Conservation (phyloP, 1,284 basidiomycete genomes). For the Ganoderma multipileum region DNA sequence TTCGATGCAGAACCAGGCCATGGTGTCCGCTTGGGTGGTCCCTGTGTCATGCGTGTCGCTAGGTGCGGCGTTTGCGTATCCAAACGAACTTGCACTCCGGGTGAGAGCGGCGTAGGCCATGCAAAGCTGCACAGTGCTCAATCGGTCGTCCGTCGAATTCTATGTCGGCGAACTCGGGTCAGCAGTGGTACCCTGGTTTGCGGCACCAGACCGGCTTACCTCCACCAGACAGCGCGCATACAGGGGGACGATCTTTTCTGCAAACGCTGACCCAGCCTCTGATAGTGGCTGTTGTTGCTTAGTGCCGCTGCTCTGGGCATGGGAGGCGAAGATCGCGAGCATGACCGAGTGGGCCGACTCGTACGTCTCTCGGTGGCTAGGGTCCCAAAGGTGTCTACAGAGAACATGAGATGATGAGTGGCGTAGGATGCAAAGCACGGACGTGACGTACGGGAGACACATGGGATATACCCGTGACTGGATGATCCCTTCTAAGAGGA, state of each 20-base stretch:
- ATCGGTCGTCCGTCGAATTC: conserved; percentile 67
- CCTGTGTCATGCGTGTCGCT: not conserved
- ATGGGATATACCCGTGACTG: conserved; percentile 59
- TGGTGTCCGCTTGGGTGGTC: conserved; percentile 38
- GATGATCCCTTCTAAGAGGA: conserved; percentile 55
- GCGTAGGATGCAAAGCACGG: not conserved
- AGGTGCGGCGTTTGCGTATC: conserved; percentile 3
- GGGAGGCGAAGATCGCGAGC: conserved; percentile 68
- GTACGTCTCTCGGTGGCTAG: conserved; percentile 69
- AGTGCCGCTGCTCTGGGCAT: conserved; percentile 47
- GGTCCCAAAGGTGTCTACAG: conserved; percentile 59
- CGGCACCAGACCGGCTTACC: conserved; percentile 44
- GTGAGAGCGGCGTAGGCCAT: conserved; percentile 73
- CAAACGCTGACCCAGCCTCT: conserved; percentile 40
- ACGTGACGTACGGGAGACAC: conserved; percentile 61
- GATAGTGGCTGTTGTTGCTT: conserved; percentile 32
- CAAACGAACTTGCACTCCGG: conserved; percentile 53
- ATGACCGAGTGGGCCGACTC: conserved; percentile 81
- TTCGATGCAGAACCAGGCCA: conserved; percentile 70
- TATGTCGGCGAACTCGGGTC: conserved; percentile 37
- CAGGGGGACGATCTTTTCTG: conserved; percentile 67
- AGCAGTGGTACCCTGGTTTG: not conserved
- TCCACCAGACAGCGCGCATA: conserved; percentile 71
- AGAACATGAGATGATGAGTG: conserved; percentile 13
- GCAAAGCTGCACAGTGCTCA: conserved; percentile 65